Evolutionary conservation across 345 rosid genomes (phyloP).

Genomic region (Hibiscus trionum): DNA sequence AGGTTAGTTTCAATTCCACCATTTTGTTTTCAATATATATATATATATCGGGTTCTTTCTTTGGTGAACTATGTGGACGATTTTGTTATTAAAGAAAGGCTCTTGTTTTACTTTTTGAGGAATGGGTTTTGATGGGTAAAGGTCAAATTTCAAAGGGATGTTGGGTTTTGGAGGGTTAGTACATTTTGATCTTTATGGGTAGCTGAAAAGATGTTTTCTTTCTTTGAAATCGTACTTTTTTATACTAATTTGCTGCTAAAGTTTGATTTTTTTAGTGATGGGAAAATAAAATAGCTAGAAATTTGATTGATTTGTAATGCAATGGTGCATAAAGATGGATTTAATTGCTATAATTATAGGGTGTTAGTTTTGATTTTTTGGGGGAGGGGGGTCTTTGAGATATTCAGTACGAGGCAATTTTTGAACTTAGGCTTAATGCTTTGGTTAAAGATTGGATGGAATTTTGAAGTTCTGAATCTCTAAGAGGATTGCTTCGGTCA

Average conservation of each 20-base stretch:
- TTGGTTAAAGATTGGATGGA: neutral
- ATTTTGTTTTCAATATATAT: no score
- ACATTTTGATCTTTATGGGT: neutral
- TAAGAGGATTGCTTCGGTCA: neutral
- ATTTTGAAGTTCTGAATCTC: neutral
- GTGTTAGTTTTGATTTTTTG: neutral
- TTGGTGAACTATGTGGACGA: neutral
- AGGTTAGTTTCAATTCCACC: neutral
- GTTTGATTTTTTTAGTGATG: neutral
- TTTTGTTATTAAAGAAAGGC: neutral
- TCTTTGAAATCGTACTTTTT: neutral
- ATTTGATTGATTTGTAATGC: neutral
- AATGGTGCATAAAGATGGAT: neutral
- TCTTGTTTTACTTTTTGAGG: neutral
- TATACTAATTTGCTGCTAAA: neutral
- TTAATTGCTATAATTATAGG: neutral
- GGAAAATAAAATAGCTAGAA: neutral
- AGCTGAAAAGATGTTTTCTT: neutral
- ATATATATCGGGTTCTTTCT: neutral
- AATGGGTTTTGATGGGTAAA: neutral
- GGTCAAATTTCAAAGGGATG: neutral
- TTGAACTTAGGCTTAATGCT: neutral
- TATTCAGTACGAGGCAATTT: neutral
- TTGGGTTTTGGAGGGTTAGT: neutral
- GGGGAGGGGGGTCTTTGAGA: no score